Evolutionary conservation across 2,329 filamentous ascomycete species (phyloP).

Genomic region (Colletotrichum tanaceti): DNA sequence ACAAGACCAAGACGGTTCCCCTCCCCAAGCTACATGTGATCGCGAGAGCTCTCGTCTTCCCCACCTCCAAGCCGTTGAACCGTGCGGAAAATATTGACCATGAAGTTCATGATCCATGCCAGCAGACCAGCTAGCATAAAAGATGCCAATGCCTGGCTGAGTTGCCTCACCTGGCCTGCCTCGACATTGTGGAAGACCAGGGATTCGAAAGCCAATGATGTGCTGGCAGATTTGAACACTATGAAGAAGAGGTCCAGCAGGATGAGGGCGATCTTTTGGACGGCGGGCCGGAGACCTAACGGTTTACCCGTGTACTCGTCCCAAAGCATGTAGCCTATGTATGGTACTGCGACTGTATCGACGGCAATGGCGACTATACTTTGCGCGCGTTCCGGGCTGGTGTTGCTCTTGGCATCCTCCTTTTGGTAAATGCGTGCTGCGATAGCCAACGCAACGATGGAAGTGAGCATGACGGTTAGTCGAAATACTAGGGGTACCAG

Average conservation of each 20-base stretch:
- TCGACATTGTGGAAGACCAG: constrained; percentile 68
- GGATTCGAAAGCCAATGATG: constrained; percentile 88
- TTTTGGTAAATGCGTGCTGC: constrained; percentile 78
- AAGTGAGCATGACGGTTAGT: constrained; percentile 84
- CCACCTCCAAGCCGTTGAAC: constrained; percentile 70
- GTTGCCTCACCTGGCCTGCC: constrained; percentile 51
- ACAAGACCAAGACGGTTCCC: constrained; percentile 4
- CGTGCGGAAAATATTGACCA: constrained; percentile 82
- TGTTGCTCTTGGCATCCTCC: constrained; percentile 58
- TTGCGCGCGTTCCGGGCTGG: constrained; percentile 73
- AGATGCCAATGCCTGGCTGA: constrained; percentile 76
- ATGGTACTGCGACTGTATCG: constrained; percentile 88
- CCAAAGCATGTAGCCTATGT: constrained; percentile 92
- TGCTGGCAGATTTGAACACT: constrained; percentile 94
- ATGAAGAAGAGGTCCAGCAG: constrained; percentile 96
- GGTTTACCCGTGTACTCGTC: constrained; percentile 97
- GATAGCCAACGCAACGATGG: constrained; percentile 82
- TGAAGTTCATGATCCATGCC: constrained; percentile 92
- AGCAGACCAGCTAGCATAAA: constrained; percentile 85
- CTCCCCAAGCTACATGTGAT: constrained; percentile 28
- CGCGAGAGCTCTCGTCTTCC: constrained; percentile 53
- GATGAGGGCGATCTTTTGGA: constrained; percentile 88
- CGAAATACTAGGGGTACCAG: constrained; percentile 89
- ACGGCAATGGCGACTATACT: constrained; percentile 90
- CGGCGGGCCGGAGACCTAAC: constrained; percentile 83